Evolutionary conservation across 73 alveolate species (phyloP), one percentile per base, ranked within the genome.

Genomic region (Uronychia binucleata): DNA sequence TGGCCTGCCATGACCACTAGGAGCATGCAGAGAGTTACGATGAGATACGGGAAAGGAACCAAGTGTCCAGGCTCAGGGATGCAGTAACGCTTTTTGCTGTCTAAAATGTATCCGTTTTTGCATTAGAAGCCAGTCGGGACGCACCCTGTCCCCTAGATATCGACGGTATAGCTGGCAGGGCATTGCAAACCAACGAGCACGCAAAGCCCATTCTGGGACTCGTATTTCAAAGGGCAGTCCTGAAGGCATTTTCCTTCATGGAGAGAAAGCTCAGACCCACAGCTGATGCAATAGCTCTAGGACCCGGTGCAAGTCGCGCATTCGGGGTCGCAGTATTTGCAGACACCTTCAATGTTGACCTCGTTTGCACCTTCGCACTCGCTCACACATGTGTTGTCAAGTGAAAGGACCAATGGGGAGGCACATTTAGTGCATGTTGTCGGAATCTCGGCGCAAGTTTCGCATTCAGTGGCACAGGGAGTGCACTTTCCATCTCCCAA

Each of bases 101-200:
- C 77, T 1, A 85, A 29, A 28, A 74, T 32, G 19, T 77, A 74
- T 26, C 86, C 85, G 30, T 77, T 84, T 13, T 76, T 76, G 86
- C 91, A 85, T 35, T 85, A 85, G 33, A 85, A 77, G 13, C 77
- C 86, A 58, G 34, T 85, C 0, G 91, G 91, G 33, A 85, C 77
- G 81, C 91, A 85, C 25, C 91, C 91, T 29, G 75, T 84, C 28
- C 91, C 91, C 28, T 85, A 80, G 27, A 57, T 86, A 77, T 85
- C 77, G 0, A 85, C 86, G 8, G 76, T 35, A 33, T 34, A 85
- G 1, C 81, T 77, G 5, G 33, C 75, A 5, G 91, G 91, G 32
- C 91, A 85, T 0, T 74, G 75, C 0, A 85, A 75, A 0, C 91
- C 91, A 0, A 77, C 91, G 26, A 77, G 32, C 1, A 85, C 58